Percentiles rank a stretch among this genome's conserved stretches.
Conservation (phyloP, 352 stramenopile species). For the Thalassiosira mediterranea region DNA sequence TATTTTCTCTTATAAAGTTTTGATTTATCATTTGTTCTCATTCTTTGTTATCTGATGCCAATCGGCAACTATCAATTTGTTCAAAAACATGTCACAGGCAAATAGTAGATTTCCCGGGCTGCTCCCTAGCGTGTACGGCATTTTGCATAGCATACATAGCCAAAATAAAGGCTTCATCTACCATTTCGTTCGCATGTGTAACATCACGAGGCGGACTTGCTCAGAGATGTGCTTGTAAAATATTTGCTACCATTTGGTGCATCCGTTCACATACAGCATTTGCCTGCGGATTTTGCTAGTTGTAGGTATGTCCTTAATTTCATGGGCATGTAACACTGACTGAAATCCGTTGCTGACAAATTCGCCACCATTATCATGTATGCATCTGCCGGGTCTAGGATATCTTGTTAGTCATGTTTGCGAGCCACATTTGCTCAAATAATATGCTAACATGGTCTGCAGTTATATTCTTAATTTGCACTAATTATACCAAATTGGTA, state of each 20-base stretch:
- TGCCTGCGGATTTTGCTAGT: slow-evolving; percentile 54
- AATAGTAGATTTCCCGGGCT: slow-evolving; percentile 54
- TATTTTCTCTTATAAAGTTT: slow-evolving; percentile 25
- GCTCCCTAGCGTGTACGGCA: slow-evolving; percentile 26
- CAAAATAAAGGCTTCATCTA: slow-evolving; percentile 49
- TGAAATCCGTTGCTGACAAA: slow-evolving; percentile 55
- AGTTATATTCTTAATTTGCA: slow-evolving; percentile 14
- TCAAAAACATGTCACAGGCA: slow-evolving; percentile 61
- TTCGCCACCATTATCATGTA: slow-evolving; percentile 57
- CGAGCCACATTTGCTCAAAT: slow-evolving; percentile 37
- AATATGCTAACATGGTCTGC: slow-evolving; percentile 1
- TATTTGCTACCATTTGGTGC: slow-evolving; percentile 51
- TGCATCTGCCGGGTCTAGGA: slow-evolving; percentile 19
- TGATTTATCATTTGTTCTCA: slow-evolving; percentile 41
- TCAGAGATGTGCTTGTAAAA: slow-evolving; percentile 34
- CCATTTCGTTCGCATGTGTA: slow-evolving; percentile 22
- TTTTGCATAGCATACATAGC: slow-evolving; percentile 39
- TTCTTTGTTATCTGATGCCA: slow-evolving; percentile 30
- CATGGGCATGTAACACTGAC: slow-evolving; percentile 1
- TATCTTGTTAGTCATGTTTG: no score
- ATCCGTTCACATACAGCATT: slow-evolving; percentile 58
- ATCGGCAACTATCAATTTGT: slow-evolving; percentile 52
- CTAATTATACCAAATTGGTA: slow-evolving; percentile 16
- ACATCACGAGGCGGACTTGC: slow-evolving; percentile 32
- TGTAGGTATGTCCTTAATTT: slow-evolving; percentile 32